Evolutionary conservation across 495 filamentous ascomycete species (phyloP), one percentile per base, ranked within the genome.

Genomic region (Cercophora samala): DNA sequence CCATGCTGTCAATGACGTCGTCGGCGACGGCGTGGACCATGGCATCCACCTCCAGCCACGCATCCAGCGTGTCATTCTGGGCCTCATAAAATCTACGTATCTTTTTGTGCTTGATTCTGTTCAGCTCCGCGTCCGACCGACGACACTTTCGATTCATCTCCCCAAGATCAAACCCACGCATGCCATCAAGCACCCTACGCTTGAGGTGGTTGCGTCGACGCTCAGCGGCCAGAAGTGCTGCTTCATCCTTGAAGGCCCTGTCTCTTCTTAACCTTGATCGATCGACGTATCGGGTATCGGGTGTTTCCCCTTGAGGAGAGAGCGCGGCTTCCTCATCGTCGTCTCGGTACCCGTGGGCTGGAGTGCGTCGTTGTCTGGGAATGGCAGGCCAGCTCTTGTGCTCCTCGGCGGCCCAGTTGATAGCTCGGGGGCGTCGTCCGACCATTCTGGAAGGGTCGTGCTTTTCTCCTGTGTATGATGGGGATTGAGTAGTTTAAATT

Each of bases 31-130:
- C 74, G 68, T 77, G 76, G 17, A 86, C 84, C 23, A 85, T 66
- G 0, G 77, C 74, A 68, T 85, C 84, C 5, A 85, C 82, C 71
- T 85, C 80, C 5, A 83, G 61, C 83, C 83, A 86, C 60, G 83
- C 80, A 64, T 85, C 79, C 26, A 85, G 67, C 0, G 78, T 64
- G 37, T 79, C 74, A 64, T 86, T 86, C 67, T 85, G 83, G 19
- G 69, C 69, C 63, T 82, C 78, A 69, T 85, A 85, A 64, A 83
- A 84, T 6, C 60, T 42, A 4, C 79, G 64, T 1, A 86, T 66
- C 66, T 81, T 81, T 68, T 83, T 83, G 59, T 80, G 78, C 69
- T 80, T 75, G 60, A 85, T 82, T 2, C 58, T 66, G 60, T 83
- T 82, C 32, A 81, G 75, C 46, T 86, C 78, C 2, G 79, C 74